phyloP scores from a whole-genome alignment of 2,329 filamentous ascomycete species.

The Aureobasidium melanogenum region DNA sequence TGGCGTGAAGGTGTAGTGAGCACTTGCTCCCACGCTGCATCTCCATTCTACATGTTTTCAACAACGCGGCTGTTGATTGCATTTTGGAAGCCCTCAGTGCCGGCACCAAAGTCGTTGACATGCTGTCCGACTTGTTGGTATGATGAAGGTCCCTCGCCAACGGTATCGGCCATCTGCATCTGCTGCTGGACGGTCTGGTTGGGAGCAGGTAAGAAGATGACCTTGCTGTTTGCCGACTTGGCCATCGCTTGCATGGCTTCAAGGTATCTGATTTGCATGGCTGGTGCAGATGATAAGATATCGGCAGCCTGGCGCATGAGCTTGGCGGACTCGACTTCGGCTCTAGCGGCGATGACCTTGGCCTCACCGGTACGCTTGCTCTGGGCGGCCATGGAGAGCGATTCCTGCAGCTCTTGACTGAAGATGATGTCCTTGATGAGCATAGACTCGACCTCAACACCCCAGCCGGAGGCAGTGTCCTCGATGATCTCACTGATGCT shows the following conservation, averaged over 20 bases:
- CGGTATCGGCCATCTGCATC: conserved; percentile 40
- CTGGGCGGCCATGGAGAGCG: conserved; percentile 95
- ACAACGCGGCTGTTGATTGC: conserved; percentile 75
- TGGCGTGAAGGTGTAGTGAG: no score
- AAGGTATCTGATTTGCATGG: conserved; percentile 97
- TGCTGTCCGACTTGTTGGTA: conserved; percentile 24
- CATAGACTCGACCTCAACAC: conserved; percentile 95
- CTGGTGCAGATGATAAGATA: conserved; percentile 80
- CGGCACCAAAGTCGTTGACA: conserved; percentile 29
- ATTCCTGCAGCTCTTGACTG: conserved; percentile 89
- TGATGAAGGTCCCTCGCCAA: conserved; percentile 48
- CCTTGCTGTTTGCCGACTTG: conserved; percentile 80
- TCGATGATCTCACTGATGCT: conserved; percentile 97
- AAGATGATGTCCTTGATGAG: conserved; percentile 99
- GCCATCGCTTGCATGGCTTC: conserved; percentile 99
- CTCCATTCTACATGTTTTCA: conserved; percentile 63
- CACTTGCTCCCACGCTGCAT: no score
- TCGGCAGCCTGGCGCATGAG: conserved; percentile 86
- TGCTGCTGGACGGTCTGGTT: conserved; percentile 50
- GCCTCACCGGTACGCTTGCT: conserved; percentile 96
- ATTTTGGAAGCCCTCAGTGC: conserved; percentile 56
- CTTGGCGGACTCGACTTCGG: conserved; percentile 93
- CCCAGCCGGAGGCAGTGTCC: conserved; percentile 88
- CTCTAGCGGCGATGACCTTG: conserved; percentile 95
- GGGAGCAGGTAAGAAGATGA: conserved; percentile 67